phyloP scores from a whole-genome alignment of 2,329 filamentous ascomycete genomes.

The Teratosphaeria nubilosa region DNA sequence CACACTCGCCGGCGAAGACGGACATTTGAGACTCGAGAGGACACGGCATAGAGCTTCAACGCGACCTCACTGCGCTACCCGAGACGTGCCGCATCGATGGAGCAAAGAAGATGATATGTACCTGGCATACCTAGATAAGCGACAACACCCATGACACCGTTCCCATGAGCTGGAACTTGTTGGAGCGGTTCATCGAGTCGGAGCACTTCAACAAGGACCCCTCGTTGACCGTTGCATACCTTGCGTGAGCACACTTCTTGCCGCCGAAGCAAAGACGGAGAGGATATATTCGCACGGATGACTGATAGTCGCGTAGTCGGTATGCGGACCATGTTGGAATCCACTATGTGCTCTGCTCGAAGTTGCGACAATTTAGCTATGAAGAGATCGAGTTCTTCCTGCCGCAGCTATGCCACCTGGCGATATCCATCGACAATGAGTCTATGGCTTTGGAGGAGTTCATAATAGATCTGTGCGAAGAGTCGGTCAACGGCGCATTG shows the following conservation, averaged over 20 bases:
- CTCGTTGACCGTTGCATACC: conserved; percentile 78
- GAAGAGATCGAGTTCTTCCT: conserved; percentile 91
- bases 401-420: conserved; percentile 72
- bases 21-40: background rate
- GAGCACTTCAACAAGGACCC: conserved; percentile 90
- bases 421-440: conserved; percentile 82
- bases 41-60: background rate
- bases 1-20: background rate
- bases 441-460: conserved; percentile 87
- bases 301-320: conserved; percentile 45
- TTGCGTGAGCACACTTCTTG: conserved; percentile 54
- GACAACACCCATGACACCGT: conserved; percentile 1
- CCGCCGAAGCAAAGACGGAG: background rate
- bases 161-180: conserved; percentile 63
- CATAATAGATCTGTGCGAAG: conserved; percentile 73
- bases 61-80: background rate
- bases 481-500: conserved; percentile 74
- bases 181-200: conserved; percentile 84
- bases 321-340: conserved; percentile 86
- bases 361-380: conserved; percentile 80
- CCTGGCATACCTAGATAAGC: background rate
- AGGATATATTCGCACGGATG: background rate
- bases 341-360: conserved; percentile 79
- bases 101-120: conserved; percentile 6
- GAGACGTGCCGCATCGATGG: background rate